These are phyloP conservation scores for Trametes sanguinea DNA, from an alignment of 768 basidiomycete genomes.

Conservation along the genomic window DNA sequence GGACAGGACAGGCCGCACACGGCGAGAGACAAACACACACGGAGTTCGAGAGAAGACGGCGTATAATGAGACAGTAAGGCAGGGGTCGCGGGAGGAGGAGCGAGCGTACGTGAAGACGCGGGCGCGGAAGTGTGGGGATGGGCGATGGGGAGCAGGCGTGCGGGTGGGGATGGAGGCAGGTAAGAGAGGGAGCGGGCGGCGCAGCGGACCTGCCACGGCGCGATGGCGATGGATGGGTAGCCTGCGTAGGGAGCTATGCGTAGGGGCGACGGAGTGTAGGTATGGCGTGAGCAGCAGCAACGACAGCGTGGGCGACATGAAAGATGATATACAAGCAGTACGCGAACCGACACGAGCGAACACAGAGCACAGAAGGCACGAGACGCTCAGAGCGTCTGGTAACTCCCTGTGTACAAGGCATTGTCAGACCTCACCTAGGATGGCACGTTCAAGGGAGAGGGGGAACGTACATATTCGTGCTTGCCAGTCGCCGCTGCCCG, in stretches of 20 bases:
- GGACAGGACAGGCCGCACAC: too few relatives aligned
- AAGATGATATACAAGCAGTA: not conserved
- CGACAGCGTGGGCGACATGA: constrained; percentile 5
- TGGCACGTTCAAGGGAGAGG: not conserved
- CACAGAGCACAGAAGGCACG: not conserved
- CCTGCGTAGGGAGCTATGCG: not conserved
- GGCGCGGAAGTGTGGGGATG: not conserved
- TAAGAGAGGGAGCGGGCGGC: not conserved
- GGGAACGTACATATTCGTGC: constrained; percentile 65
- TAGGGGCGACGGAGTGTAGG: not conserved
- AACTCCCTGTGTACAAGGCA: constrained; percentile 8
- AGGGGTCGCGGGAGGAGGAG: not conserved
- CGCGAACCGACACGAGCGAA: not conserved
- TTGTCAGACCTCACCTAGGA: not conserved
- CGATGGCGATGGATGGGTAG: not conserved
- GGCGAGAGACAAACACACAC: not conserved
- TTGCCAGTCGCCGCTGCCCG: constrained; percentile 71
- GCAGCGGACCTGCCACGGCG: not conserved
- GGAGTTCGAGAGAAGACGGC: not conserved
- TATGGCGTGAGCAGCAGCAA: constrained; percentile 10
- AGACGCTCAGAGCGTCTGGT: constrained; percentile 4
- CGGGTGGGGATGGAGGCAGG: not conserved
- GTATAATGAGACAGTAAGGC: not conserved
- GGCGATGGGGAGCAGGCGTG: not conserved
- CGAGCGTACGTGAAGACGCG: not conserved